A percentile compares a stretch with the other conserved stretches of the same genome.
Conservation (phyloP, 164 flowering plant genomes). For the Stephania cephalantha region DNA sequence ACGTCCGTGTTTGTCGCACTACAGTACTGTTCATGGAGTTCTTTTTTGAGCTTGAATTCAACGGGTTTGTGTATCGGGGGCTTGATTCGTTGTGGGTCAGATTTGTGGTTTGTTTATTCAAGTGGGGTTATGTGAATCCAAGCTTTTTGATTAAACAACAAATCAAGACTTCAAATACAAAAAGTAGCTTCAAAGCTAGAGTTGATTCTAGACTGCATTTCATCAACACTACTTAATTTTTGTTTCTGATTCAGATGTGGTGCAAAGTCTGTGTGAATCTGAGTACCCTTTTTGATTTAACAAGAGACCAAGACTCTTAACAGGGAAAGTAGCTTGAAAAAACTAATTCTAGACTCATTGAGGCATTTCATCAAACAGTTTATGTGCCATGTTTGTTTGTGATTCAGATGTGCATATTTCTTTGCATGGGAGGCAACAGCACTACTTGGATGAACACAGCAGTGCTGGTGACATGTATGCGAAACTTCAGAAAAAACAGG, state of each 20-base stretch:
- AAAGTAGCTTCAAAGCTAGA: not conserved
- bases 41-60: not conserved
- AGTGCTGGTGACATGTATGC: slow-evolving; percentile 69
- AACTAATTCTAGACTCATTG: not conserved
- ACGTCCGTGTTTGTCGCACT: not conserved
- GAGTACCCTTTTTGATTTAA: too few species aligned
- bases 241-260: slow-evolving; percentile 42
- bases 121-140: too few species aligned
- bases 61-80: too few species aligned
- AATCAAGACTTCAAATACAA: too few species aligned
- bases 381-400: not conserved
- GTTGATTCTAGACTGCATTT: slow-evolving; percentile 6
- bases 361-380: slow-evolving; percentile 12
- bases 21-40: not conserved
- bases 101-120: too few species aligned
- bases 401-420: slow-evolving; percentile 65
- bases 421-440: slow-evolving; percentile 94
- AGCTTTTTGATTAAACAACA: too few species aligned
- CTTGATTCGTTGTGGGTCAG: too few species aligned
- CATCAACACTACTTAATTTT: not conserved
- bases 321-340: not conserved
- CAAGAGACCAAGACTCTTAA: too few species aligned
- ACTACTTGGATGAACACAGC: slow-evolving; percentile 99
- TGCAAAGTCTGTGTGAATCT: too few species aligned
- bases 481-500: slow-evolving; percentile 68